Evolutionary conservation across 148 eudicot species (phyloP).

Genomic region (Heliosperma pusillum): DNA sequence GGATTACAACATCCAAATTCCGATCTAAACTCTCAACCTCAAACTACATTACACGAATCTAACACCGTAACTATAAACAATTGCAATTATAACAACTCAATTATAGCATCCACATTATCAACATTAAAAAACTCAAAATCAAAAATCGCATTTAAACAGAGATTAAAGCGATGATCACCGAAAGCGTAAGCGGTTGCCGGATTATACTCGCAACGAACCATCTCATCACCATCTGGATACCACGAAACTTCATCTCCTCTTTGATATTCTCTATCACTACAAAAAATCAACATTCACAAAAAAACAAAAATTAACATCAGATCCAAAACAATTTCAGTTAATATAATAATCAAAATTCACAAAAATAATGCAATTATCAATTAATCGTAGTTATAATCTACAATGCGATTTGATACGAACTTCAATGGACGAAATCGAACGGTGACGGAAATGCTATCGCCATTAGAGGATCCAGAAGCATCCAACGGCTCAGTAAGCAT

Average conservation of each 20-base stretch:
- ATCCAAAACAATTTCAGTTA: background rate
- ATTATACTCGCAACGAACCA: slow-evolving; percentile 83
- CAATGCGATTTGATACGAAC: slow-evolving; percentile 22
- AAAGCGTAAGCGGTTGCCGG: slow-evolving; percentile 81
- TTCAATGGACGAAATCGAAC: slow-evolving; percentile 88
- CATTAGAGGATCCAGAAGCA: slow-evolving; percentile 43
- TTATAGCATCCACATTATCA: background rate
- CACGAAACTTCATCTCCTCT: slow-evolving; percentile 87
- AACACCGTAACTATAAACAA: too few relatives aligned
- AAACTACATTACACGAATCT: background rate
- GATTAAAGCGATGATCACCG: slow-evolving; percentile 36
- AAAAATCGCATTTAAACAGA: background rate
- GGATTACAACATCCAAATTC: too few relatives aligned
- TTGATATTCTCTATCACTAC: slow-evolving; percentile 81
- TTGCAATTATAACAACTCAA: too few relatives aligned
- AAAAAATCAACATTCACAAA: slow-evolving; percentile 6
- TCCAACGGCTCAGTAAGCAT: slow-evolving; percentile 45
- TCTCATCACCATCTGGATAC: slow-evolving; percentile 89
- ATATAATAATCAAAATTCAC: background rate
- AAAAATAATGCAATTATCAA: background rate
- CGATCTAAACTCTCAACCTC: too few relatives aligned
- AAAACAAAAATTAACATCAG: slow-evolving; percentile 23
- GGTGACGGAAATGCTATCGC: slow-evolving; percentile 91
- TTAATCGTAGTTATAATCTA: too few relatives aligned
- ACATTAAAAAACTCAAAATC: background rate